A percentile compares a stretch with the other conserved stretches of the same genome.
Evolutionary conservation across 768 basidiomycete species (phyloP).

Genomic region (Auriculariales sp.): DNA sequence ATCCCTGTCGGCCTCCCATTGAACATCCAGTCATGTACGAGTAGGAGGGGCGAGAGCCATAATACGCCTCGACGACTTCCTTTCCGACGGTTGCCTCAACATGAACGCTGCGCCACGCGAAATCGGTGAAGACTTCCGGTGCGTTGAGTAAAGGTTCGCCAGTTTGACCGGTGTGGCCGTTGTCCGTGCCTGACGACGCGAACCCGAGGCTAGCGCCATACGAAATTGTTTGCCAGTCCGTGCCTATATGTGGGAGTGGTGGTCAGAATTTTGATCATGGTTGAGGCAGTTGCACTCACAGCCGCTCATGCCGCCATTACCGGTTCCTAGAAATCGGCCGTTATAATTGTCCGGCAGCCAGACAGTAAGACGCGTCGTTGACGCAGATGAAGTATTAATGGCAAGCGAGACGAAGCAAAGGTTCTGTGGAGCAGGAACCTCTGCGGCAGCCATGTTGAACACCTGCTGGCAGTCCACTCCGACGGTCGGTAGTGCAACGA

Average conservation of each 20-base stretch:
- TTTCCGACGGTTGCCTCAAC: conserved; percentile 14
- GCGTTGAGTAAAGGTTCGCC: conserved; percentile 10
- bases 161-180: conserved; percentile 13
- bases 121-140: conserved; percentile 16
- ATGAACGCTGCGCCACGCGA: conserved; percentile 15
- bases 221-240: conserved; percentile 9
- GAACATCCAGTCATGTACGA: conserved; percentile 19
- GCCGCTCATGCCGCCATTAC: background rate
- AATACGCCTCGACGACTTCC: conserved; percentile 15
- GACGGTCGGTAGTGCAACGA: too few species aligned
- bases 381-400: background rate
- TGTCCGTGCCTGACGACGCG: conserved; percentile 13
- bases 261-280: background rate
- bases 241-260: conserved; percentile 8
- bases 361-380: background rate
- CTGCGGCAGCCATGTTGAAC: too few species aligned
- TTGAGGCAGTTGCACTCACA: background rate
- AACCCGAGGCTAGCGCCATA: conserved; percentile 13
- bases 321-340: background rate
- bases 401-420: background rate
- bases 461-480: too few species aligned
- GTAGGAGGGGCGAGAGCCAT: conserved; percentile 9
- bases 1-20: conserved; percentile 18
- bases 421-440: too few species aligned
- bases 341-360: background rate